Base-by-base conservation (phyloP, 1,139 yeast genomes). In the Zhuliangozyma blackwelliae region DNA sequence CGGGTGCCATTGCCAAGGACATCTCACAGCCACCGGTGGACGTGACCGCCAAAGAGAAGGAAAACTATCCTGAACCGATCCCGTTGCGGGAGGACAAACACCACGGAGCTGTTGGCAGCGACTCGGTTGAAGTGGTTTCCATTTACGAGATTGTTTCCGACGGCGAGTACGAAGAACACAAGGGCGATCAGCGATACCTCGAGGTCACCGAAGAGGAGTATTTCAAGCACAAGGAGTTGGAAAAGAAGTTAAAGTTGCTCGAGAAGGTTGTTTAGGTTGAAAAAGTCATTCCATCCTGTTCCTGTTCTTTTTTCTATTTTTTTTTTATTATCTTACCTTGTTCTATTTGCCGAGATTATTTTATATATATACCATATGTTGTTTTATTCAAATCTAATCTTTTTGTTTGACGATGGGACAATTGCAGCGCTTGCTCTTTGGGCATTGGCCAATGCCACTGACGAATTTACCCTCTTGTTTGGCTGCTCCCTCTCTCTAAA, bases 371-470 rank as follows among this genome's bases (percentile, higher is more conserved):
- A 28, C 10, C 11, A 13, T 23, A 10, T 35, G 16, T n/a, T 23
- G 27, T 25, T 21, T 44, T 55, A 70, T 46, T 68, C 75, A 39
- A 90, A 90, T 5, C 79, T 83, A 36, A 74, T 72, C 61, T 89
- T 92, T 64, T 87, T 90, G 58, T 97, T 98, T n/a, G 82, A 71
- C 0, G 96, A 84, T 34, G 87, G 80, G 27, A 88, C 95, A 53
- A 92, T 87, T 5, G 95, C 92, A 19, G 88, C 88, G 54, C 88
- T 84, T 5, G 82, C 96, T 63, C 98, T 78, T 62, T 79, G 96
- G 2, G 97, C 97, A 12, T 72, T 69, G 4, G 96, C 94, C 51
- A 92, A 72, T 0, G 96, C 96, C 32, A 86, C 75, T 27, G 97
- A 90, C 7, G 97, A 88, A 46, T 82, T 82, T 38, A 77, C 61